A percentile compares a stretch with the other conserved stretches of the same genome.
Conservation (phyloP, 169 alveolate genomes). For the Cryptosporidium felis region DNA sequence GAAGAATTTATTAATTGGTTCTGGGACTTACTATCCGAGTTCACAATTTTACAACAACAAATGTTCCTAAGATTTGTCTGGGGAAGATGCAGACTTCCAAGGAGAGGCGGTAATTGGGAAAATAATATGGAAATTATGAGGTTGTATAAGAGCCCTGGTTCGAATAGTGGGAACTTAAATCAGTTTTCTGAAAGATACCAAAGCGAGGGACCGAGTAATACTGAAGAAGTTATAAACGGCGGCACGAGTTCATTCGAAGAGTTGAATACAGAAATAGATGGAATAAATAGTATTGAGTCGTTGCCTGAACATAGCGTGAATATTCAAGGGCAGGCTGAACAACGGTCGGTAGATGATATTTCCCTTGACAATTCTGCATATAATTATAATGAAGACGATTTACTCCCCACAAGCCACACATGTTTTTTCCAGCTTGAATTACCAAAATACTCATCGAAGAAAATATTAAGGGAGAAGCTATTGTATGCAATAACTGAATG, state of each 20-base stretch:
- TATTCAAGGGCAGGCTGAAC: too few species aligned
- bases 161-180: too few species aligned
- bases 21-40: constrained; percentile 87
- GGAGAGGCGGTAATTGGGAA: constrained; percentile 72
- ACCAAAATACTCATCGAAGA: constrained; percentile 87
- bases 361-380: too few species aligned
- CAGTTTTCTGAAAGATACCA: too few species aligned
- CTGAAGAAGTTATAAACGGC: too few species aligned
- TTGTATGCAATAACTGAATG: constrained; percentile 87
- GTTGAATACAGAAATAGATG: too few species aligned
- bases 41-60: constrained; percentile 83
- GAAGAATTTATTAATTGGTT: constrained; percentile 79
- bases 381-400: constrained; percentile 15
- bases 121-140: constrained; percentile 73
- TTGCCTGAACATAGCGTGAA: too few species aligned
- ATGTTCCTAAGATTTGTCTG: constrained; percentile 88
- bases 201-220: too few species aligned
- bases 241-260: too few species aligned
- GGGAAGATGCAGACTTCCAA: constrained; percentile 91
- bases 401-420: constrained; percentile 89
- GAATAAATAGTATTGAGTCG: too few species aligned
- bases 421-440: constrained; percentile 90
- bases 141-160: not conserved
- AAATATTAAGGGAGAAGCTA: constrained; percentile 80
- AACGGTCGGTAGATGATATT: too few species aligned